phyloP scores from a whole-genome alignment of 176 grass and related monocot genomes.

The Lolium perenne region DNA sequence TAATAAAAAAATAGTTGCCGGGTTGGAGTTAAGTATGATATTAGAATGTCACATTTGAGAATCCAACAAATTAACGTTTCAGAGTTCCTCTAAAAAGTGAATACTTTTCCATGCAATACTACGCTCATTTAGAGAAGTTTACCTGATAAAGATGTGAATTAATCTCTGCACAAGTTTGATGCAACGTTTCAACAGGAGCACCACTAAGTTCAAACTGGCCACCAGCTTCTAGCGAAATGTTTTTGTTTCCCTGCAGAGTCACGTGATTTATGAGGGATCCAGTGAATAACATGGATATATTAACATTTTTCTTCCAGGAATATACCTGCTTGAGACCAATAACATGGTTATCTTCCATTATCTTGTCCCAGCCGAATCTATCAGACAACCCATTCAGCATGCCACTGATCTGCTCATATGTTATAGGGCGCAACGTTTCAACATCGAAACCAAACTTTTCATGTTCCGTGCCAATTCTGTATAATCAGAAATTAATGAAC shows the following conservation, averaged over 20 bases:
- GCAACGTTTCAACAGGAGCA: constrained; percentile 88
- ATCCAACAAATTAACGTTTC: background rate
- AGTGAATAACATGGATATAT: background rate
- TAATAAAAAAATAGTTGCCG: constrained; percentile 10
- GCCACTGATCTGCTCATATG: constrained; percentile 86
- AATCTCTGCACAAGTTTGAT: constrained; percentile 98
- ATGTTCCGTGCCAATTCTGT: constrained; percentile 98
- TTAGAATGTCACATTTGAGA: constrained; percentile 21
- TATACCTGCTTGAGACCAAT: constrained; percentile 94
- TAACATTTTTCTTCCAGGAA: background rate
- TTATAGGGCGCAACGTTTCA: constrained; percentile 82
- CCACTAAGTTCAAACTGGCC: constrained; percentile 99
- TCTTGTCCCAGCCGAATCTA: constrained; percentile 92
- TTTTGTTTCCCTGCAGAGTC: constrained; percentile 73
- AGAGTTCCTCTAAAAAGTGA: constrained; percentile 10
- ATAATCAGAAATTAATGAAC: background rate
- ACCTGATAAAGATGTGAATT: constrained; percentile 99
- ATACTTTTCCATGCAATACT: background rate
- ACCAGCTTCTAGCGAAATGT: constrained; percentile 90
- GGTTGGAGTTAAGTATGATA: background rate
- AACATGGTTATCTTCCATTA: constrained; percentile 83
- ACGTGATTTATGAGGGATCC: background rate
- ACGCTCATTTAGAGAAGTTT: background rate
- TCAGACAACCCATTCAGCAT: constrained; percentile 85
- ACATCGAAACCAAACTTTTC: constrained; percentile 98